Conservation (phyloP, 2,329 filamentous ascomycete species). For the Fusarium bulbicola region DNA sequence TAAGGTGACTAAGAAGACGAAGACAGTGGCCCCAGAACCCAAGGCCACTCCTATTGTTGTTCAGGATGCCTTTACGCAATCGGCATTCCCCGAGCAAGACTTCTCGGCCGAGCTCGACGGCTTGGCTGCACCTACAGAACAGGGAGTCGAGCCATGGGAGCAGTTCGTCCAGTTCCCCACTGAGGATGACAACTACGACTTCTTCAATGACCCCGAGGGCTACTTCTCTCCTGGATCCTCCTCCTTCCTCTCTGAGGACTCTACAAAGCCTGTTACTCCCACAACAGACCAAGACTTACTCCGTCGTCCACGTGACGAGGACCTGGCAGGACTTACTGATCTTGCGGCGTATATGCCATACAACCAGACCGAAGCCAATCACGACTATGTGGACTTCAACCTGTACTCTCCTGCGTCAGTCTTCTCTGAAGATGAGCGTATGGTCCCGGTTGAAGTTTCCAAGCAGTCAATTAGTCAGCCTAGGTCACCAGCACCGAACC, state of each 20-base stretch:
- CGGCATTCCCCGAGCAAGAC: slow-evolving; percentile 28
- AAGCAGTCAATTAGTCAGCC: slow-evolving; percentile 32
- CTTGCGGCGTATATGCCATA: slow-evolving; percentile 34
- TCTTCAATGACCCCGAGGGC: slow-evolving; percentile 55
- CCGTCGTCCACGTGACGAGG: background rate
- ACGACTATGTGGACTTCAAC: slow-evolving; percentile 64
- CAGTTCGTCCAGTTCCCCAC: slow-evolving; percentile 58
- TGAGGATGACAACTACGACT: slow-evolving; percentile 53
- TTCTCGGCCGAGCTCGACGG: slow-evolving; percentile 38
- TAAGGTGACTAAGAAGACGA: slow-evolving; percentile 56
- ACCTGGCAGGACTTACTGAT: slow-evolving; percentile 7
- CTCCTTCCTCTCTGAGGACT: slow-evolving; percentile 40
- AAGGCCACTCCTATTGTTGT: slow-evolving; percentile 10
- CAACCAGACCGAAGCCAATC: slow-evolving; percentile 32
- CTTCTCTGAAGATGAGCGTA: slow-evolving; percentile 60
- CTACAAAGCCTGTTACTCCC: slow-evolving; percentile 42
- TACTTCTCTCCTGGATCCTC: slow-evolving; percentile 53
- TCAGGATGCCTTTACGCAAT: slow-evolving; percentile 19
- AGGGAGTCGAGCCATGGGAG: slow-evolving; percentile 51
- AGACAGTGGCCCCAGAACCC: slow-evolving; percentile 33
- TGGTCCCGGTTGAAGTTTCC: slow-evolving; percentile 44
- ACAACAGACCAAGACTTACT: slow-evolving; percentile 36
- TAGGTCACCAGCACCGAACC: slow-evolving; percentile 20
- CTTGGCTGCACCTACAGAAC: slow-evolving; percentile 19
- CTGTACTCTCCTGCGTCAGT: slow-evolving; percentile 62